Evolutionary conservation across 1,139 yeast genomes (phyloP).

Genomic region (Arxiozyma telluris): DNA sequence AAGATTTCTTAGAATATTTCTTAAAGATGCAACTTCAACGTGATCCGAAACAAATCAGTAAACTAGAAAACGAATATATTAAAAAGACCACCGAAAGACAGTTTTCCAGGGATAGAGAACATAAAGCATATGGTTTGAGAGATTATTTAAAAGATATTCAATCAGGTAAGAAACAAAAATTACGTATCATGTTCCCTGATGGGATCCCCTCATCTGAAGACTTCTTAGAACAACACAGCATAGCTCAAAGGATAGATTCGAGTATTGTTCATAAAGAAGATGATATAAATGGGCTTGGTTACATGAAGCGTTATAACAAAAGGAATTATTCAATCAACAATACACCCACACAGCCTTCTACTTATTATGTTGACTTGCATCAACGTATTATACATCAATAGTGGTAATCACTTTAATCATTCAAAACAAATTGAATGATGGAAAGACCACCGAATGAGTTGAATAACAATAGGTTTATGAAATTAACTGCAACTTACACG

Average conservation of each 20-base stretch:
- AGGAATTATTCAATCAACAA: background rate
- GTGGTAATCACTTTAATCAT: too few species aligned
- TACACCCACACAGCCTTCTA: background rate
- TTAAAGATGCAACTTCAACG: slow-evolving; percentile 26
- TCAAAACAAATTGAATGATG: too few species aligned
- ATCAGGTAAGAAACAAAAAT: slow-evolving; percentile 15
- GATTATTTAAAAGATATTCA: slow-evolving; percentile 20
- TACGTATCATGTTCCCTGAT: slow-evolving; percentile 17
- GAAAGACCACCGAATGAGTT: too few species aligned
- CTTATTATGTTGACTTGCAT: background rate
- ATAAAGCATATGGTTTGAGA: slow-evolving; percentile 13
- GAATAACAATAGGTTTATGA: too few species aligned
- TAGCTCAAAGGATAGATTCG: background rate
- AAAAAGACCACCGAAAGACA: slow-evolving; percentile 12
- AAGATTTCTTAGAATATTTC: slow-evolving; percentile 22
- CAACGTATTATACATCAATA: background rate
- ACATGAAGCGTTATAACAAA: background rate
- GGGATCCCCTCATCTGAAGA: background rate
- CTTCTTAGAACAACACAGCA: slow-evolving; percentile 6
- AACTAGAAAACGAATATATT: slow-evolving; percentile 19
- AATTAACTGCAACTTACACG: too few species aligned
- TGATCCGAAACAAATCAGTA: slow-evolving; percentile 17
- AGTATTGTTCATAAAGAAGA: background rate
- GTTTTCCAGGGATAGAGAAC: slow-evolving; percentile 8
- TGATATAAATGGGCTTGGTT: background rate